Evolutionary conservation across 1,284 basidiomycete genomes (phyloP).

Genomic region (Xerocomus cyaneibrunnescens): DNA sequence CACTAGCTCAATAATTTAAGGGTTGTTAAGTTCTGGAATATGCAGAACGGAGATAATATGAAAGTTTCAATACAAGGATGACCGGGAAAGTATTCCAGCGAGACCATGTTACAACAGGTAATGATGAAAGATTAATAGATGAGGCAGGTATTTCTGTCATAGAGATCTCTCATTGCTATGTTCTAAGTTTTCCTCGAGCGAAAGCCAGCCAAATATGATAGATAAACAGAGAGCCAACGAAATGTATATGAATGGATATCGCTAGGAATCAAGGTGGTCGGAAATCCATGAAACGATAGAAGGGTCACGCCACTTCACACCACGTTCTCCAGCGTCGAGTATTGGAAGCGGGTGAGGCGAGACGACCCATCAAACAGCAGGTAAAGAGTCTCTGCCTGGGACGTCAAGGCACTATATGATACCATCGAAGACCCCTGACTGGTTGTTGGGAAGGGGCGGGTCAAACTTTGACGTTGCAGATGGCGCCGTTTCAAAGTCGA

Average conservation of each 20-base stretch:
- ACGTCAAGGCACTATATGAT: constrained; percentile 13
- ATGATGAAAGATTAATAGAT: neutral
- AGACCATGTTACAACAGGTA: neutral
- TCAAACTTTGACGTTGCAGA: constrained; percentile 12
- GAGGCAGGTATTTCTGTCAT: neutral
- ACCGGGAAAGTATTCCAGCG: too few species aligned
- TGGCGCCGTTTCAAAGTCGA: constrained; percentile 21
- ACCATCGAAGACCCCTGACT: neutral
- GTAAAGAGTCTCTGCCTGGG: constrained; percentile 25
- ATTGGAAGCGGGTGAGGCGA: constrained; percentile 28
- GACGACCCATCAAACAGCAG: constrained; percentile 47
- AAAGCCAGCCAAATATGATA: constrained; percentile 27
- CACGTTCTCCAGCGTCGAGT: constrained; percentile 10
- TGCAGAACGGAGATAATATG: too few species aligned
- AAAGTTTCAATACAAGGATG: too few species aligned
- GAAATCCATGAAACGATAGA: neutral
- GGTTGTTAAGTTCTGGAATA: too few species aligned
- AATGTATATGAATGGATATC: constrained; percentile 9
- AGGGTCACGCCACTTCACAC: constrained; percentile 12
- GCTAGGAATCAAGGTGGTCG: constrained; percentile 1
- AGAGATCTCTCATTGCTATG: neutral
- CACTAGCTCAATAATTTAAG: too few species aligned
- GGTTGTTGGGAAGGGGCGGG: neutral
- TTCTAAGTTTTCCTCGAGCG: constrained; percentile 14
- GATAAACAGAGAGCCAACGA: constrained; percentile 22